A percentile compares a stretch with the other conserved stretches of the same genome.
These are phyloP conservation scores for Monosporascus ibericus DNA, from an alignment of 2,329 filamentous ascomycete species.

Conservation along the genomic window DNA sequence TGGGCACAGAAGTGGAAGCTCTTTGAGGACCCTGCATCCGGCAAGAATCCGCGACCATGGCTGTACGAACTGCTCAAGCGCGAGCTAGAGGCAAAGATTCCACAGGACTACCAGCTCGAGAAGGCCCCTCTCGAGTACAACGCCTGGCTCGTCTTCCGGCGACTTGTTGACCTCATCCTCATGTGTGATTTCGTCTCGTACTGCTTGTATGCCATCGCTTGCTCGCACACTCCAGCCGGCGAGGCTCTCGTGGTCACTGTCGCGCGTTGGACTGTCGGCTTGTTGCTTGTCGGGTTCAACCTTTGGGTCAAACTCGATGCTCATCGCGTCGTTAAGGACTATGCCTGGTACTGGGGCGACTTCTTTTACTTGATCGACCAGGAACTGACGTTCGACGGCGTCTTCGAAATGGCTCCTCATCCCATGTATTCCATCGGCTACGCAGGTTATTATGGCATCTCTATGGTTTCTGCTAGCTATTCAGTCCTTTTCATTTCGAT, in stretches of 20 bases:
- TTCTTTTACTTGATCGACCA: constrained; percentile 99
- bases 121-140: constrained; percentile 96
- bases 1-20: constrained; percentile 84
- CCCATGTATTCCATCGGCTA: constrained; percentile 99
- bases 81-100: constrained; percentile 92
- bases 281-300: constrained; percentile 83
- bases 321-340: constrained; percentile 96
- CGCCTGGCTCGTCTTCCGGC: constrained; percentile 94
- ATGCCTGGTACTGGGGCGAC: constrained; percentile 99
- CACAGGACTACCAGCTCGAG: constrained; percentile 88
- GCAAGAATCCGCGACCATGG: constrained; percentile 74
- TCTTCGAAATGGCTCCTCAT: constrained; percentile 98
- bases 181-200: constrained; percentile 99
- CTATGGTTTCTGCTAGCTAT: constrained; percentile 96
- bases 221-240: constrained; percentile 65
- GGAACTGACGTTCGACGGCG: constrained; percentile 94
- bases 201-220: constrained; percentile 89
- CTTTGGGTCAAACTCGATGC: constrained; percentile 98
- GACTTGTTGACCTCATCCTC: constrained; percentile 91
- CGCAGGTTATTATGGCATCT: constrained; percentile 96
- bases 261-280: constrained; percentile 72
- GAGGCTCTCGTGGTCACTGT: constrained; percentile 65
- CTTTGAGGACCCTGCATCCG: constrained; percentile 77
- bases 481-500: constrained; percentile 97
- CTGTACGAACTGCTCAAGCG: constrained; percentile 79